These are phyloP conservation scores for Zangia roseola DNA, from an alignment of 768 basidiomycete species.

Conservation along the genomic window DNA sequence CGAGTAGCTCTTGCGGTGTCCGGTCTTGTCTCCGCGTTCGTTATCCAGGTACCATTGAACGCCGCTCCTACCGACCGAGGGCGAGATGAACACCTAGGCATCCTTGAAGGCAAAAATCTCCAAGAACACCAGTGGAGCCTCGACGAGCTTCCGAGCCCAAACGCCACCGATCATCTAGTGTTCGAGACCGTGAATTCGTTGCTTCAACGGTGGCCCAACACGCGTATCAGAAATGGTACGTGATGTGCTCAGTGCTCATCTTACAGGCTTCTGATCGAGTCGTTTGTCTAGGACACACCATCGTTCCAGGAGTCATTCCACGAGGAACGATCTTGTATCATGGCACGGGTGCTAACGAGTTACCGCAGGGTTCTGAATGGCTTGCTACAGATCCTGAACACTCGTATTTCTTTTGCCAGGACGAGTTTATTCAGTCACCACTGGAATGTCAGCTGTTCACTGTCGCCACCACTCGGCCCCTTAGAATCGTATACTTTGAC, in stretches of 20 bases:
- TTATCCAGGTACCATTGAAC: too few relatives aligned
- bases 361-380: conserved; percentile 35
- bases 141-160: conserved; percentile 19
- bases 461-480: conserved; percentile 23
- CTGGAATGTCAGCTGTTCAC: conserved; percentile 17
- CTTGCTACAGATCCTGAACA: conserved; percentile 37
- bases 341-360: conserved; percentile 11
- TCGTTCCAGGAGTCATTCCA: conserved; percentile 34
- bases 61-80: too few relatives aligned
- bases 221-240: conserved; percentile 45
- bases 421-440: not conserved
- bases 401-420: conserved; percentile 38
- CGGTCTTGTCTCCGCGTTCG: too few relatives aligned
- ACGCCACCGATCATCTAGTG: conserved; percentile 29
- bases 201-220: conserved; percentile 46
- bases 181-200: conserved; percentile 24
- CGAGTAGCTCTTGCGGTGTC: too few relatives aligned
- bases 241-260: too few relatives aligned
- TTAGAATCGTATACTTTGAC: conserved; percentile 52
- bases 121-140: conserved; percentile 32
- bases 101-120: too few relatives aligned
- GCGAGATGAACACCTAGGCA: too few relatives aligned
- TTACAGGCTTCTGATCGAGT: too few relatives aligned
- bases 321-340: conserved; percentile 39
- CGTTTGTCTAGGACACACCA: conserved; percentile 20